Evolutionary conservation across 768 basidiomycete genomes (phyloP), one percentile per base, ranked within the genome.

Genomic region (Vishniacozyma victoriae): DNA sequence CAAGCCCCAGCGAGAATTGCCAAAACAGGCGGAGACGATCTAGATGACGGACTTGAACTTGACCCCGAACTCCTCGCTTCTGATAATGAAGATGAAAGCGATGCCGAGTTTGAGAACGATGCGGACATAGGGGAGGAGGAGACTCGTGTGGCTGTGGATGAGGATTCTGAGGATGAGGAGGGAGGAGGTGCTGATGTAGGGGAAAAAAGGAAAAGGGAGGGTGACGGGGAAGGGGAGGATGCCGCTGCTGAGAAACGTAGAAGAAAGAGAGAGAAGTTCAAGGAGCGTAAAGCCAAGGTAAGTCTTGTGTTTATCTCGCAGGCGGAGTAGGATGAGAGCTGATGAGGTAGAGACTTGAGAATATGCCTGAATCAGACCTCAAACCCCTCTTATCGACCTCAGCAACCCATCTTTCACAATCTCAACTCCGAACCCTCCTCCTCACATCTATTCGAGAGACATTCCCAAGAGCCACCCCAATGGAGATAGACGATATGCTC

Each of bases 401-500:
- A n/a, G n/a, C 54, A 9, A 59, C 58, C n/a, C 59, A 60, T 33
- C 42, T 55, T 25, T 14, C 57, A 5, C 31, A 44, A n/a, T 13
- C 41, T n/a, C 50, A 59, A 23, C 19, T 65, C 11, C 56, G 50
- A 2, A 33, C 44, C 3, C 26, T 62, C 26, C 48, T 65, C 25
- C 56, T 59, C 5, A n/a, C 37, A 0, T 65, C 63, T 6, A 57
- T 65, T 41, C 27, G 57, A 40, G 86, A 82, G 60, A 78, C 80
- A 3, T 85, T 83, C 60, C 75, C 82, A 2, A 78, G 83, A 40
- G 73, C 85, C 60, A 85, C 84, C 6, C 74, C 74, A 12, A 76
- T 97, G 50, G 92, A 97, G 74, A 77, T 92, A 29, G 79, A 80
- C 12, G 90, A 93, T 59, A 75, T 84, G 37, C 76, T 75, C 42